Percentiles rank a stretch among this genome's conserved stretches.
These are phyloP conservation scores for Fonsecaea monophora DNA, from an alignment of 2,329 filamentous ascomycete species.

Conservation along the genomic window DNA sequence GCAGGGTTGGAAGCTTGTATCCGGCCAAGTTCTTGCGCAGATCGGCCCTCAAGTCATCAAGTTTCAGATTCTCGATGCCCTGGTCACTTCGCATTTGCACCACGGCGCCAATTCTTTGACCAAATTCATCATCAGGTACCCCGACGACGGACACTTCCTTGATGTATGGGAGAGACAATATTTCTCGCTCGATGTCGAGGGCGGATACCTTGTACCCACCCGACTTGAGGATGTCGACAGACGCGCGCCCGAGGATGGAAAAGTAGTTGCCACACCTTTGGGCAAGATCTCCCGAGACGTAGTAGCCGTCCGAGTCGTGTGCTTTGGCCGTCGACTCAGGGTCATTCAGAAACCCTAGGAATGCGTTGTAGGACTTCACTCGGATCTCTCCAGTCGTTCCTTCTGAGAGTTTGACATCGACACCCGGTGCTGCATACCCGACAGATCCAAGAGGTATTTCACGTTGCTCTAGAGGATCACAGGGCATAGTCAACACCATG, in stretches of 20 bases:
- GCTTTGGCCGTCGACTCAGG: slow-evolving; percentile 40
- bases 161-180: slow-evolving; percentile 53
- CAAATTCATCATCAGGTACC: slow-evolving; percentile 56
- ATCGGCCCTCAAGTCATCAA: slow-evolving; percentile 51
- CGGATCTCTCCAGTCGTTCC: slow-evolving; percentile 57
- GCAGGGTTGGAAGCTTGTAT: slow-evolving; percentile 57
- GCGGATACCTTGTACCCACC: slow-evolving; percentile 59
- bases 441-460: slow-evolving; percentile 1
- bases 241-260: slow-evolving; percentile 56
- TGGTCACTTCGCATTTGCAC: slow-evolving; percentile 37
- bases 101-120: slow-evolving; percentile 55
- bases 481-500: slow-evolving; percentile 7
- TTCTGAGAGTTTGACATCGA: slow-evolving; percentile 51
- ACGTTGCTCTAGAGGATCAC: neutral
- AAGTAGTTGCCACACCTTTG: slow-evolving; percentile 44
- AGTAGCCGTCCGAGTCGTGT: slow-evolving; percentile 47
- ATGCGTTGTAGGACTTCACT: slow-evolving; percentile 49
- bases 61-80: slow-evolving; percentile 19
- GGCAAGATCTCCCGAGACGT: slow-evolving; percentile 48
- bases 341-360: slow-evolving; percentile 40
- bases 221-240: slow-evolving; percentile 58
- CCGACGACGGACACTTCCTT: slow-evolving; percentile 58
- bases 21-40: slow-evolving; percentile 51
- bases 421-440: slow-evolving; percentile 33
- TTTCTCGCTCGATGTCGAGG: slow-evolving; percentile 58